phyloP scores from a whole-genome alignment of 23 red algal species.

The Gracilaria gracilis region DNA sequence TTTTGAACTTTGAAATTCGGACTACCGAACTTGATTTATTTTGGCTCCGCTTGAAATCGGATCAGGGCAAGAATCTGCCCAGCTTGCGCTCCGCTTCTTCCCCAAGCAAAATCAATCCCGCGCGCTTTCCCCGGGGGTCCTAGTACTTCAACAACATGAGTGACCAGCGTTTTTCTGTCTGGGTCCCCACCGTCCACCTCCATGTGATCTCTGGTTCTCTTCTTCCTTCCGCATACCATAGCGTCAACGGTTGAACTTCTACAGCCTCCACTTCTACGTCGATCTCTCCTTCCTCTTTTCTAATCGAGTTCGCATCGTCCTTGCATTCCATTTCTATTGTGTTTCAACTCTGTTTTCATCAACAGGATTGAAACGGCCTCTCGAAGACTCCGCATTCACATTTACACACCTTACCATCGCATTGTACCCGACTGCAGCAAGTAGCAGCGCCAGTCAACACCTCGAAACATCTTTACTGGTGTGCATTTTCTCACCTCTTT shows the following conservation, averaged over 20 bases:
- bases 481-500: neutral
- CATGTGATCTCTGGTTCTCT: neutral
- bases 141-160: neutral
- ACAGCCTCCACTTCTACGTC: no score
- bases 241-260: no score
- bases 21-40: neutral
- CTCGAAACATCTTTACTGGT: neutral
- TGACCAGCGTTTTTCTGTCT: neutral
- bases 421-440: no score
- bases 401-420: no score
- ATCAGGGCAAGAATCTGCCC: neutral
- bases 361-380: no score
- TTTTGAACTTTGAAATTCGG: neutral
- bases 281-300: no score
- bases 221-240: neutral
- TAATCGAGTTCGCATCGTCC: no score
- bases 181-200: neutral
- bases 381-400: no score
- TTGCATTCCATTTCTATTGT: no score
- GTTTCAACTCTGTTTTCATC: no score
- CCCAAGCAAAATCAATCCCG: neutral
- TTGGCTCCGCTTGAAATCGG: neutral
- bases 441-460: neutral
- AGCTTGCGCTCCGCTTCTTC: neutral
- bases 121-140: neutral